Evolutionary conservation across 768 basidiomycete genomes (phyloP).

Genomic region (Leccinum longicurvipes): DNA sequence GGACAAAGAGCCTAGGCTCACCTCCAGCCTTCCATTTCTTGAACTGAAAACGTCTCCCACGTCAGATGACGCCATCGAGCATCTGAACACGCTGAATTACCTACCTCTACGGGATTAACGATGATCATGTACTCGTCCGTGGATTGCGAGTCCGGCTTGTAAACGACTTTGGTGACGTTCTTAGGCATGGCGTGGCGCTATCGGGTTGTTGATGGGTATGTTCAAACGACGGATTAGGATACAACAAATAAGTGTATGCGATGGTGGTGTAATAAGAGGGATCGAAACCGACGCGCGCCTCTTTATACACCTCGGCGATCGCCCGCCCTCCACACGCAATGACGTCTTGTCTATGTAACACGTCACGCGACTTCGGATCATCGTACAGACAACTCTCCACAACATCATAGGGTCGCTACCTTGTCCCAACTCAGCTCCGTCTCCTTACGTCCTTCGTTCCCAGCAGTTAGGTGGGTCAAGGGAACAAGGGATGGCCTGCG

Average conservation of each 20-base stretch:
- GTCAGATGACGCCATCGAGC: conserved; percentile 5
- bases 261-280: not conserved
- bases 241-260: conserved; percentile 1
- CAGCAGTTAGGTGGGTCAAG: conserved; percentile 32
- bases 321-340: conserved; percentile 24
- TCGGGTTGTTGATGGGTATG: conserved; percentile 9
- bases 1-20: conserved; percentile 34
- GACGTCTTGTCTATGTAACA: conserved; percentile 16
- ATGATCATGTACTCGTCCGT: conserved; percentile 72
- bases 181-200: conserved; percentile 37
- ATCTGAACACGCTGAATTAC: conserved; percentile 37
- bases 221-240: conserved; percentile 12
- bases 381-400: not conserved
- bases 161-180: conserved; percentile 65
- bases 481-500: conserved; percentile 56
- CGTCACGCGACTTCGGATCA: conserved; percentile 30
- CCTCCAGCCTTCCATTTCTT: conserved; percentile 81
- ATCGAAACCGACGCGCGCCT: conserved; percentile 7
- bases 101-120: conserved; percentile 65
- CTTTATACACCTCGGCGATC: conserved; percentile 22
- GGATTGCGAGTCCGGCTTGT: conserved; percentile 71
- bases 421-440: conserved; percentile 25
- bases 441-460: conserved; percentile 10
- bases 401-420: conserved; percentile 16
- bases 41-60: conserved; percentile 40